phyloP scores from a whole-genome alignment of 257 asterid genomes.

The Lycium ferocissimum region DNA sequence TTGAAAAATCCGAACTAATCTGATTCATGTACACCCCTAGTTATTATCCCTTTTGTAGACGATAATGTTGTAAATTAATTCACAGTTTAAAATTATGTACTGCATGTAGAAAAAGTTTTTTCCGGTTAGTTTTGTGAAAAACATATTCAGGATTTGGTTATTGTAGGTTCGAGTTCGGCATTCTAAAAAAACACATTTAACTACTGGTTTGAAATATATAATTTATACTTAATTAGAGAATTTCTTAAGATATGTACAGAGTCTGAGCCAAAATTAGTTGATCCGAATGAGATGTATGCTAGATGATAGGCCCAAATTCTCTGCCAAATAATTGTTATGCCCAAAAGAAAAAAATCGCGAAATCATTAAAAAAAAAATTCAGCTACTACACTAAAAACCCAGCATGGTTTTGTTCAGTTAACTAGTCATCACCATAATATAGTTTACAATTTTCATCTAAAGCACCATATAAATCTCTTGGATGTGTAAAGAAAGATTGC shows the following conservation, averaged over 20 bases:
- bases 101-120: background rate
- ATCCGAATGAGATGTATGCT: background rate
- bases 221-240: background rate
- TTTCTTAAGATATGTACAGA: background rate
- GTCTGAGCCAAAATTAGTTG: background rate
- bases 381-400: slow-evolving; percentile 10
- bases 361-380: background rate
- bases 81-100: background rate
- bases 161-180: background rate
- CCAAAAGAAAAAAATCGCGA: background rate
- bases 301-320: background rate
- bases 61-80: background rate
- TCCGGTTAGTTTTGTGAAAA: background rate
- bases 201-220: background rate
- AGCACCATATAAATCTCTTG: background rate
- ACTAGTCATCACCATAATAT: background rate
- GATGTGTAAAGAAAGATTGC: background rate
- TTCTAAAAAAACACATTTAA: background rate
- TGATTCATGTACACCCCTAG: no score
- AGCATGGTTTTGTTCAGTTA: background rate
- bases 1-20: no score
- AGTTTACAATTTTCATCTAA: background rate
- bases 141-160: background rate
- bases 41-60: background rate
- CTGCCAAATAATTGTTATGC: background rate